Base-by-base conservation (phyloP, 345 rosid species). In the Crucihimalaya himalaica region DNA sequence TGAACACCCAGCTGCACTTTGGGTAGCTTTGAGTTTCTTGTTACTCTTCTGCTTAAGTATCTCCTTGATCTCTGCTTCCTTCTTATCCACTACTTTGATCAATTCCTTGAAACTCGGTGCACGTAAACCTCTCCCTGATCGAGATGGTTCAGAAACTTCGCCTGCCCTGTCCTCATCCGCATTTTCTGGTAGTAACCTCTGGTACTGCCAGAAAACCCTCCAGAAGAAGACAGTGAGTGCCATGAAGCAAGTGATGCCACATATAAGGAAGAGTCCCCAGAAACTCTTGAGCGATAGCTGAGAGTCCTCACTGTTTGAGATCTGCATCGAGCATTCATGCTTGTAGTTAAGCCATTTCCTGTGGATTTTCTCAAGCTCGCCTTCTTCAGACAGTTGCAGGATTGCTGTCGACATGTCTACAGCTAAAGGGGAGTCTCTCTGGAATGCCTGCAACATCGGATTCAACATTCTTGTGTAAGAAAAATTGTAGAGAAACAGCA, bases 241-340 rank as follows among this genome's bases (percentile, higher is more conserved):
- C 12, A 87, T 34, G 67, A 86, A 39, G 82, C 96, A 88, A 32
- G 90, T 82, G 60, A 83, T 29, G 77, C 97, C 97, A 35, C 96
- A 86, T n/a, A 95, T 87, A 28, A 95, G 92, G 79, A 95, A 95
- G 48, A 95, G 84, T 13, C 99, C 97, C 97, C 97, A 95, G 75
- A 95, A 95, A 84, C 97, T 95, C 29, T 23, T 79, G 57, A 95
- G 81, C 15, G 93, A 90, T 40, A 95, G 96, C 15, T 84, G 84
- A 75, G 70, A 80, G 0, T 65, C 83, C 12, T 85, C 92, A 9
- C 21, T 64, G 54, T 79, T 65, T 23, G 63, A 48, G 48, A 81
- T 73, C 59, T 80, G 82, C 79, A 78, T 74, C 1, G 93, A 25
- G 88, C 99, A 92, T 63, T 74, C 82, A 57, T 79, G 71, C 56